A percentile compares a stretch with the other conserved stretches of the same genome.
Evolutionary conservation across 2,329 filamentous ascomycete species (phyloP).

Genomic region (Botrytis cinerea): DNA sequence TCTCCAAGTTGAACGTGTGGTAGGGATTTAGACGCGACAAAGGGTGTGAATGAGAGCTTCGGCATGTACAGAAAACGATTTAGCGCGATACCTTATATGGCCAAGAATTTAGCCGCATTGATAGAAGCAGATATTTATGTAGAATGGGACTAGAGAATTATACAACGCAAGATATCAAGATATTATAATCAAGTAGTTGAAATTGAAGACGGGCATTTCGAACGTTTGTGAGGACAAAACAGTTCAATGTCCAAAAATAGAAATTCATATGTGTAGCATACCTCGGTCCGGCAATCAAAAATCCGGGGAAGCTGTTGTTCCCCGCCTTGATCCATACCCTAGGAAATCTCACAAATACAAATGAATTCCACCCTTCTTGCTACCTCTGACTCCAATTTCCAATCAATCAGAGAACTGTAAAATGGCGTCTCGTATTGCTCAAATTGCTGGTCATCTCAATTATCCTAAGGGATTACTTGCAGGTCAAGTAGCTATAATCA

Average conservation of each 20-base stretch:
- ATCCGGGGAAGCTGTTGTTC: not conserved
- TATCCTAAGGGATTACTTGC: slow-evolving; percentile 77
- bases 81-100: not conserved
- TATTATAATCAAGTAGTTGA: not conserved
- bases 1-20: no score
- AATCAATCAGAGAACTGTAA: not conserved
- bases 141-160: not conserved
- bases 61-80: not conserved
- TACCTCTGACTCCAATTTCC: not conserved
- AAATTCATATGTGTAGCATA: not conserved
- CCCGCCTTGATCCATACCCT: not conserved
- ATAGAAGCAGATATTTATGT: not conserved
- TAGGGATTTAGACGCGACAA: not conserved
- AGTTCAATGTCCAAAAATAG: slow-evolving; percentile 5
- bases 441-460: slow-evolving; percentile 78
- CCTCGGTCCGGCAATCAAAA: slow-evolving; percentile 8
- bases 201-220: no score
- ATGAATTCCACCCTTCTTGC: not conserved
- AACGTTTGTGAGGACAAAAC: not conserved
- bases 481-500: slow-evolving; percentile 84
- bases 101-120: no score
- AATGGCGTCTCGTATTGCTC: slow-evolving; percentile 57
- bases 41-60: not conserved
- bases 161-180: not conserved
- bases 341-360: not conserved